Percentiles rank a stretch among this genome's conserved stretches.
Conservation (phyloP, 306 rosid species). For the Medicago truncatula region DNA sequence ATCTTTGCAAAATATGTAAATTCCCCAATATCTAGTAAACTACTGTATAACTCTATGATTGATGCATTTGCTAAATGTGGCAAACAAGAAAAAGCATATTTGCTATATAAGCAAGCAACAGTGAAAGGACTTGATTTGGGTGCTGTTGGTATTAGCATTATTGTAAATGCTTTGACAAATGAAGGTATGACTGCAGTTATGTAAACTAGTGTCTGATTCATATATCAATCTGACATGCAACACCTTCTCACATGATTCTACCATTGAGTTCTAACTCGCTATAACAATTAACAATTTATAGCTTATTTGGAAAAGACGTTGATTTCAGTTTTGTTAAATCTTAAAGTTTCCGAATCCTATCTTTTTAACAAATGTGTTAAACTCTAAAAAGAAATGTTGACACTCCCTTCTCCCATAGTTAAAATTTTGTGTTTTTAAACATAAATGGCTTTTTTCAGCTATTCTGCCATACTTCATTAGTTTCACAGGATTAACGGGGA, state of each 20-base stretch:
- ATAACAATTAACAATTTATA: slow-evolving; percentile 5
- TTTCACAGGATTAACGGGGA: too few relatives aligned
- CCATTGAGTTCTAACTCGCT: slow-evolving; percentile 14
- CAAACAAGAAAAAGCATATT: slow-evolving; percentile 72
- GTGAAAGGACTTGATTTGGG: slow-evolving; percentile 69
- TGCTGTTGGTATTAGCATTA: slow-evolving; percentile 81
- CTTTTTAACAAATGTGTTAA: too few relatives aligned
- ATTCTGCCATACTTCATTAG: too few relatives aligned
- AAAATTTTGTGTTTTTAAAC: too few relatives aligned
- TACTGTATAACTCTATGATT: slow-evolving; percentile 72
- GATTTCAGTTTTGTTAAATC: too few relatives aligned
- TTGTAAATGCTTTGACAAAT: slow-evolving; percentile 75
- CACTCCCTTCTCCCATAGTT: too few relatives aligned
- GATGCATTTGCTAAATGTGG: slow-evolving; percentile 84
- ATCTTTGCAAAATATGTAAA: slow-evolving; percentile 64
- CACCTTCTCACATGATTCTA: slow-evolving; percentile 15
- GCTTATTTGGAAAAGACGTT: not conserved
- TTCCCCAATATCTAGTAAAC: slow-evolving; percentile 49
- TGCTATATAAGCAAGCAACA: slow-evolving; percentile 62
- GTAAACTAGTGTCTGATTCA: slow-evolving; percentile 30
- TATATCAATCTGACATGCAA: slow-evolving; percentile 19
- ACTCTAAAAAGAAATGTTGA: too few relatives aligned
- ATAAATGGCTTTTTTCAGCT: too few relatives aligned
- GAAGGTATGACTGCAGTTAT: slow-evolving; percentile 58
- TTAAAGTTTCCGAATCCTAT: too few relatives aligned